Percentiles rank a stretch among this genome's conserved stretches.
phyloP scores from a whole-genome alignment of 1,284 basidiomycete genomes.

The Phellinidium pouzarii region DNA sequence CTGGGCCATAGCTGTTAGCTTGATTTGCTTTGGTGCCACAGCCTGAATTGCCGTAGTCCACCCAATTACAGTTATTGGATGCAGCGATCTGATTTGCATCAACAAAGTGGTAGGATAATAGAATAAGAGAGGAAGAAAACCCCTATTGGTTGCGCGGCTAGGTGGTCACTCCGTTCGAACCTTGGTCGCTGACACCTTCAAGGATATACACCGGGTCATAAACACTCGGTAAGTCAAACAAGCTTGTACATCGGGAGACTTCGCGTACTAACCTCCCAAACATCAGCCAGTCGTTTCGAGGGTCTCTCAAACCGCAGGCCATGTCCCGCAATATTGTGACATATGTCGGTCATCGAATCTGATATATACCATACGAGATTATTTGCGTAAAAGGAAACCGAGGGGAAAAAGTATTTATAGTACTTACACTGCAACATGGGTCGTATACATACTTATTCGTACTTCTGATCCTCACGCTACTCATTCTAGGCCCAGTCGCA shows the following conservation, averaged over 20 bases:
- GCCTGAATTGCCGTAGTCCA: constrained; percentile 49
- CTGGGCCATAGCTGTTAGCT: constrained; percentile 47
- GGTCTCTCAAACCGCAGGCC: constrained; percentile 40
- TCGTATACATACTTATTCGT: constrained; percentile 27
- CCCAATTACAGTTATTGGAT: constrained; percentile 48
- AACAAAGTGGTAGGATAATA: background rate
- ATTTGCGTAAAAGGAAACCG: background rate
- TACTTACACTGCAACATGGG: constrained; percentile 28
- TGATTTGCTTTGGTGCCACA: constrained; percentile 53
- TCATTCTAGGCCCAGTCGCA: constrained; percentile 28
- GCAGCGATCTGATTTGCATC: constrained; percentile 28
- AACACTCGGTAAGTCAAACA: background rate
- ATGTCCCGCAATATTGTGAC: constrained; percentile 57
- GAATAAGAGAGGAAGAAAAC: background rate
- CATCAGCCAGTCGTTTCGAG: constrained; percentile 30
- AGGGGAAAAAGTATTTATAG: background rate
- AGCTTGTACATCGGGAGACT: background rate
- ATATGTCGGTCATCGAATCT: constrained; percentile 36
- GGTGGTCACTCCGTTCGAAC: constrained; percentile 31
- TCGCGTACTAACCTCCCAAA: constrained; percentile 20
- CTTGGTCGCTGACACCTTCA: constrained; percentile 32
- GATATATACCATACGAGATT: background rate
- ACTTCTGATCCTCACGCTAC: constrained; percentile 31
- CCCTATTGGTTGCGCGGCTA: constrained; percentile 21
- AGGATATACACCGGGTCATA: constrained; percentile 32